Evolutionary conservation across 768 basidiomycete species (phyloP), one percentile per base, ranked within the genome.

Genomic region (Leccinum broughii): DNA sequence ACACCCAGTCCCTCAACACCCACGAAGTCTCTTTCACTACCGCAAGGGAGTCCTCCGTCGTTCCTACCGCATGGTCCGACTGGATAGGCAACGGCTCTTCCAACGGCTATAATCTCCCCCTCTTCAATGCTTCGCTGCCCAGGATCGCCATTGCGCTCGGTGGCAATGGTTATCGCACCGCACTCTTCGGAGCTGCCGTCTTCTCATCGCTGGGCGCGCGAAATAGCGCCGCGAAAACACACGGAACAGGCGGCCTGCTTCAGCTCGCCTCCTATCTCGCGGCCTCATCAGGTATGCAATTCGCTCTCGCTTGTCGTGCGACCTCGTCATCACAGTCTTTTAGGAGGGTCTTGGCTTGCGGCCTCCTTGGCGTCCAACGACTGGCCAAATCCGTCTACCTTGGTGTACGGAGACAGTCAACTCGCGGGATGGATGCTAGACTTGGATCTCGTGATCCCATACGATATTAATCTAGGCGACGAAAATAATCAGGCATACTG

Each of bases 231-330:
- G 77, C 86, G 28, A 85, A 84, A 64, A 70, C 75, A 2, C 77
- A 75, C 3, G 87, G 87, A 6, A 86, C 87, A 0, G 88, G 88
- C 3, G 88, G 88, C 3, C 76, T 91, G 14, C 73, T 88, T 52
- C 89, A 90, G 68, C 85, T 87, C n/a, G 73, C 85, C 5, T 85
- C 84, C 3, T 92, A 92, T 74, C 76, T 89, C 46, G 73, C 85
- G 10, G 88, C 84, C 1, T 77, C 91, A 9, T 88, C 87, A 60
- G 87, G 86, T 86, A 59, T 51, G 76, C 68, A 32, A 20, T 9
- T 14, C 49, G 6, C 30, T 1, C 34, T n/a, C 4, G n/a, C 13
- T 14, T 17, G 6, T 56, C 15, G 15, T 50, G 6, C 20, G 13
- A 0, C 26, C 17, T 24, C 32, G 46, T 39, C 30, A 56, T 51